Percentiles rank a stretch among this genome's conserved stretches.
Evolutionary conservation across 306 rosid genomes (phyloP).

Genomic region (Fagus crenata): DNA sequence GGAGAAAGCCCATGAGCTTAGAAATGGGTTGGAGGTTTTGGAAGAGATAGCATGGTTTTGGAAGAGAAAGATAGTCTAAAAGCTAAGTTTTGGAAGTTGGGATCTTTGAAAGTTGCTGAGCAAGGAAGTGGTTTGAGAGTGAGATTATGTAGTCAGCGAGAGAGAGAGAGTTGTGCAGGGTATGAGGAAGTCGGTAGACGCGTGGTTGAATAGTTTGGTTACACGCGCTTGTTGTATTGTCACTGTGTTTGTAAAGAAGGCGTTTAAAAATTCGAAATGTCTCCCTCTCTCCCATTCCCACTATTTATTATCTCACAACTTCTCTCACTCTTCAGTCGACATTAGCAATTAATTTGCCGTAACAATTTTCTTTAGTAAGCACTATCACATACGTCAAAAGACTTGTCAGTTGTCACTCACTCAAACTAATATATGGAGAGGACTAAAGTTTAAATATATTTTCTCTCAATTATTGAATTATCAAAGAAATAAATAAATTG

Average conservation of each 20-base stretch:
- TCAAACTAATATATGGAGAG: too few relatives aligned
- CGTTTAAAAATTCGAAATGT: not conserved
- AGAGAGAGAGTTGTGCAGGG: not conserved
- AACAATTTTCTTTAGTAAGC: too few relatives aligned
- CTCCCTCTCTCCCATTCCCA: not conserved
- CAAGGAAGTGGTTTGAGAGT: not conserved
- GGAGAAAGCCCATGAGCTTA: slow-evolving; percentile 73
- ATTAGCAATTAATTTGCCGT: too few relatives aligned
- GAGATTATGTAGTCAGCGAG: not conserved
- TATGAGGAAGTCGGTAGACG: not conserved
- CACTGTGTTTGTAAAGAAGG: not conserved
- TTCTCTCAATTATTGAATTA: too few relatives aligned
- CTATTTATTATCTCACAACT: too few relatives aligned
- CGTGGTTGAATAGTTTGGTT: not conserved
- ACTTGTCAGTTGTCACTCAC: too few relatives aligned
- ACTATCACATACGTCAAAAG: too few relatives aligned
- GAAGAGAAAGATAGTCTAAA: slow-evolving; percentile 1
- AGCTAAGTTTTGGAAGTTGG: not conserved
- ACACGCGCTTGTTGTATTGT: not conserved
- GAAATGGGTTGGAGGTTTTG: not conserved
- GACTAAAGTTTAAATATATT: too few relatives aligned
- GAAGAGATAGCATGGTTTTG: slow-evolving; percentile 19
- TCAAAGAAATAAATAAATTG: too few relatives aligned
- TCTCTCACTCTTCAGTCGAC: too few relatives aligned
- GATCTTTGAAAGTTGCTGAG: not conserved